Evolutionary conservation across 176 grass and related monocot species (phyloP).

Genomic region (Phragmites australis): DNA sequence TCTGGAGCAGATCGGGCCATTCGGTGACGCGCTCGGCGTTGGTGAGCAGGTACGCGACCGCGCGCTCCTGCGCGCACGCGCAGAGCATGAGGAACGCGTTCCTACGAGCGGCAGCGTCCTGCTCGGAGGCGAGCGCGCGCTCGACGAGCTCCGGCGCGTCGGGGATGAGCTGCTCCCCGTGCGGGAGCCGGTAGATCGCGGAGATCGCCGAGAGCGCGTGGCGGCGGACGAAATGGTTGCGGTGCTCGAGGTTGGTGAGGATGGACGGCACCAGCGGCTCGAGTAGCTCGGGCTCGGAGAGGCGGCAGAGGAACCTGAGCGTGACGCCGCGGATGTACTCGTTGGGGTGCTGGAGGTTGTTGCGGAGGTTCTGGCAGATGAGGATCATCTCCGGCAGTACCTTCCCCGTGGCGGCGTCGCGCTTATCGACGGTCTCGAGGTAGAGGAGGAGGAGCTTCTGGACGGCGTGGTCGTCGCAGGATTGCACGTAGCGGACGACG

Average conservation of each 20-base stretch:
- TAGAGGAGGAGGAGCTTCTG: conserved; percentile 81
- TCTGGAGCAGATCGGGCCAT: conserved; percentile 75
- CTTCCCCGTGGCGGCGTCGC: conserved; percentile 47
- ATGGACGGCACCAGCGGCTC: conserved; percentile 80
- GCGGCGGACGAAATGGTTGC: conserved; percentile 75
- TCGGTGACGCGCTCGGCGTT: conserved; percentile 55
- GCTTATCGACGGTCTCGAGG: conserved; percentile 78
- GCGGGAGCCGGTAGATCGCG: conserved; percentile 63
- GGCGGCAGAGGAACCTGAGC: conserved; percentile 68
- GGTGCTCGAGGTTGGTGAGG: conserved; percentile 76
- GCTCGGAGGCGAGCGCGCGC: conserved; percentile 54
- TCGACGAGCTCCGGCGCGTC: conserved; percentile 66
- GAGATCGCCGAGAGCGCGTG: conserved; percentile 64
- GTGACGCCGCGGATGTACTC: conserved; percentile 83
- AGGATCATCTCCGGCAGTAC: conserved; percentile 92
- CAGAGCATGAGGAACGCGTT: conserved; percentile 79
- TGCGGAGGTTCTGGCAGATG: conserved; percentile 88
- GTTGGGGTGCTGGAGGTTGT: conserved; percentile 81
- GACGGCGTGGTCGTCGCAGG: conserved; percentile 73
- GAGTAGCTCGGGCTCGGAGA: conserved; percentile 74
- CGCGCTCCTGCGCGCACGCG: conserved; percentile 52
- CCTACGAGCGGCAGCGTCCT: conserved; percentile 58
- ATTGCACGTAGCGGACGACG: conserved; percentile 77
- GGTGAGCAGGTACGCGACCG: conserved; percentile 51
- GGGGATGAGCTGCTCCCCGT: conserved; percentile 69